Percentiles rank a stretch among this genome's conserved stretches.
Conservation (phyloP, 176 grass and related monocot genomes). For the Carex scoparia region DNA sequence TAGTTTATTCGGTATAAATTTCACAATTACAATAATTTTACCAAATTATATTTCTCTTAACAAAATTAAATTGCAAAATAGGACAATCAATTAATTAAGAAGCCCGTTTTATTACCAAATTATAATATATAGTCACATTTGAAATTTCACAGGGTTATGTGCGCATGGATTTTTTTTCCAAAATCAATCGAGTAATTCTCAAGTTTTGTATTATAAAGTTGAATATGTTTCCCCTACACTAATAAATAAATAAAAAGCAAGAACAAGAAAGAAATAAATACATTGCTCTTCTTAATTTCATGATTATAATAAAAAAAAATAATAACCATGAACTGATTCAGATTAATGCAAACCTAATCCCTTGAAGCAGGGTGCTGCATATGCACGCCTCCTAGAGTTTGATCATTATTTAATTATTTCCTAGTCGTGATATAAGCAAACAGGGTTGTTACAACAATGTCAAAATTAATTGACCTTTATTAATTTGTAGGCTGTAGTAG, state of each 20-base stretch:
- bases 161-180: neutral
- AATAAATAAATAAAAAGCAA: neutral
- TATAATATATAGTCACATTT: no score
- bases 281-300: no score
- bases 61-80: neutral
- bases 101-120: no score
- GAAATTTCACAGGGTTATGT: no score
- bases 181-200: neutral
- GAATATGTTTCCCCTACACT: neutral
- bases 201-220: neutral
- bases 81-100: neutral
- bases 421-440: neutral
- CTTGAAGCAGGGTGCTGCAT: neutral
- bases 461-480: neutral
- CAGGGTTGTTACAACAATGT: conserved; percentile 4
- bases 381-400: neutral
- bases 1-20: no score
- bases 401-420: neutral
- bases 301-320: no score
- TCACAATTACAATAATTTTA: no score
- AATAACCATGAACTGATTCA: neutral
- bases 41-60: no score
- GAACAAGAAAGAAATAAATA: neutral
- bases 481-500: neutral
- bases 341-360: neutral